A percentile compares a stretch with the other conserved stretches of the same genome.
phyloP scores from a whole-genome alignment of 352 stramenopile species.

The Elongisporangium prolatum region DNA sequence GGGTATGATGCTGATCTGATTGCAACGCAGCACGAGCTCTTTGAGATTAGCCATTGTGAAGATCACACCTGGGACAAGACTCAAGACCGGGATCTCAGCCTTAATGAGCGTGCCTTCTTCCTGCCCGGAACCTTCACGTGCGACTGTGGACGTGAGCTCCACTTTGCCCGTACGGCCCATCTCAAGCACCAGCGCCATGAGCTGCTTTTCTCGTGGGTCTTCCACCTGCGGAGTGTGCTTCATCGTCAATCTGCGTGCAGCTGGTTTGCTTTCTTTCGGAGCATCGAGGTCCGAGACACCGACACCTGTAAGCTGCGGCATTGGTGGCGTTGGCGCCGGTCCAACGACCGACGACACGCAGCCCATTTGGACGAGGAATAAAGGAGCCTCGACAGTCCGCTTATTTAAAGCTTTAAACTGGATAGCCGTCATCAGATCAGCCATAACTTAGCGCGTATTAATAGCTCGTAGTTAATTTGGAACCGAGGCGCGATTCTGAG shows the following conservation, averaged over 20 bases:
- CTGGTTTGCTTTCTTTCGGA: not conserved
- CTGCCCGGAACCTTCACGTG: slow-evolving; percentile 28
- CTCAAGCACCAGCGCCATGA: slow-evolving; percentile 42
- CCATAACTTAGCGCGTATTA: not conserved
- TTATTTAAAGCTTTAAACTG: not conserved
- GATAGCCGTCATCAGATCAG: not conserved
- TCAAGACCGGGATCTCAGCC: slow-evolving; percentile 37
- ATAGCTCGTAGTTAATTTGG: not conserved
- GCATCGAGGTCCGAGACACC: not conserved
- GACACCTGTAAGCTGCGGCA: not conserved
- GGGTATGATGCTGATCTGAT: slow-evolving; percentile 50
- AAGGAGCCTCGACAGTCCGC: not conserved
- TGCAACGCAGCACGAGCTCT: slow-evolving; percentile 63
- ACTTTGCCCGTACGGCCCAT: slow-evolving; percentile 46
- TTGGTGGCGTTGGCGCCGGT: not conserved
- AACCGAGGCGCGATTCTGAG: no score
- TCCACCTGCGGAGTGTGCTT: slow-evolving; percentile 24
- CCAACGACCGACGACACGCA: not conserved
- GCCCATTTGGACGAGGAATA: not conserved
- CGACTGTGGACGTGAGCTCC: slow-evolving; percentile 56
- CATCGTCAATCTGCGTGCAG: slow-evolving; percentile 13
- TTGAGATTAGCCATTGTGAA: slow-evolving; percentile 52
- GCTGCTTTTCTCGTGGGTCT: slow-evolving; percentile 18
- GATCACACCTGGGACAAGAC: slow-evolving; percentile 49
- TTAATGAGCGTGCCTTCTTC: slow-evolving; percentile 46